Evolutionary conservation across 2,329 filamentous ascomycete genomes (phyloP), one percentile per base, ranked within the genome.

Genomic region (Talaromyces sp.): DNA sequence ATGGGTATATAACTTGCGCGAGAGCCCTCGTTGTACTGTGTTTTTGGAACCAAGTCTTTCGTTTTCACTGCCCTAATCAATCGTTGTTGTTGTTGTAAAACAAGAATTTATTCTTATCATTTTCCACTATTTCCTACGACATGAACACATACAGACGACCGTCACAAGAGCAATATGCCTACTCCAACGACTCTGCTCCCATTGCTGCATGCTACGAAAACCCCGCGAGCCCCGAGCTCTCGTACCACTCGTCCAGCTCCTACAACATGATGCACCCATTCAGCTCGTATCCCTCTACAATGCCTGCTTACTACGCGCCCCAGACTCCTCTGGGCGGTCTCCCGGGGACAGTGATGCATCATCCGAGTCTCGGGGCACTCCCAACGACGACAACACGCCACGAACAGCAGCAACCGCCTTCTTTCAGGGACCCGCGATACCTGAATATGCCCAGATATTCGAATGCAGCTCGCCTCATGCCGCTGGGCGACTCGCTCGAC

Each of bases 141-240:
- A 78, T 78, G 76, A 76, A 72, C 66, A 73, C 70, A 53, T 77
- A 75, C 69, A 70, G 72, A 66, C 75, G 75, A 65, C 66, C 65
- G 63, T 72, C 69, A 65, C 73, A 77, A 58, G 73, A 72, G 42
- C 70, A 71, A 19, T 59, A 59, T 32, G 47, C 54, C 11, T 33
- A 58, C 32, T 44, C 57, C 28, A 59, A 47, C 32, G 60, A 59
- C 55, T 19, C 60, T 15, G 44, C 55, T n/a, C 66, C 71, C 30
- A 64, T 74, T 36, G 70, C 73, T 33, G 65, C 70, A 36, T 65
- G 69, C 13, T 74, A 74, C 64, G 70, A 66, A 54, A 72, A 71
- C 58, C 62, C 65, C 53, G 68, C 74, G 36, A 61, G 60, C 39
- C 67, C 73, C 63, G 73, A 75, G 6, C 73, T 73, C 57, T 64